Evolutionary conservation across 345 rosid genomes (phyloP), one percentile per base, ranked within the genome.

Genomic region (Lepidium didymum): DNA sequence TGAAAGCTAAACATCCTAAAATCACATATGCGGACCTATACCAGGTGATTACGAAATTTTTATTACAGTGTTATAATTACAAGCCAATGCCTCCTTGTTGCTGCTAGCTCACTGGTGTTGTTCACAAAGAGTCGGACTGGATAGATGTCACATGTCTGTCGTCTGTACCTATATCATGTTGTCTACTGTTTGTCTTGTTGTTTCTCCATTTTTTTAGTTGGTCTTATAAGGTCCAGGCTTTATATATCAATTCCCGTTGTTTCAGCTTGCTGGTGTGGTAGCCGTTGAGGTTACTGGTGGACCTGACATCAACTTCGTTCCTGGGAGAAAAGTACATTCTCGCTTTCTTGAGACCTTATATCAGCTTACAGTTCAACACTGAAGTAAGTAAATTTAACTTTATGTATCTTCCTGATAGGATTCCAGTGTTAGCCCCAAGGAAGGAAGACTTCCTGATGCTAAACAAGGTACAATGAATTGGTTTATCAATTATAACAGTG

Each of bases 271-370:
- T 1, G 98, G 97, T 69, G 96, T 88, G 77, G 95, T 90, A 80
- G 98, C 98, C 37, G 95, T 90, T 14, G 98, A 93, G 81, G 81
- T 90, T 64, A 90, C 97, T 67, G 97, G 98, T 68, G 97, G 97
- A 63, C 97, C 98, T 47, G 77, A 87, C 13, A 59, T 93, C 69
- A 86, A 75, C 44, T 90, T 93, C 61, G 87, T 83, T 70, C 97
- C 96, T 15, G 98, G 98, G 53, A 85, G 97, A 83, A 87, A 82
- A 89, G 98, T 83, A 72, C 21, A 27, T 57, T 31, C 16, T 38
- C 62, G 60, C 52, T 3, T 53, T 35, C 35, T 25, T 16, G 10
- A 31, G 21, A 56, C 54, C 34, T 10, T 68, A 12, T 16, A 51
- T 13, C 50, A 69, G 45, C 52, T 68, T 66, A 47, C 46, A n/a